Conservation (phyloP, 1,139 yeast genomes). For the Pichia sp. region DNA sequence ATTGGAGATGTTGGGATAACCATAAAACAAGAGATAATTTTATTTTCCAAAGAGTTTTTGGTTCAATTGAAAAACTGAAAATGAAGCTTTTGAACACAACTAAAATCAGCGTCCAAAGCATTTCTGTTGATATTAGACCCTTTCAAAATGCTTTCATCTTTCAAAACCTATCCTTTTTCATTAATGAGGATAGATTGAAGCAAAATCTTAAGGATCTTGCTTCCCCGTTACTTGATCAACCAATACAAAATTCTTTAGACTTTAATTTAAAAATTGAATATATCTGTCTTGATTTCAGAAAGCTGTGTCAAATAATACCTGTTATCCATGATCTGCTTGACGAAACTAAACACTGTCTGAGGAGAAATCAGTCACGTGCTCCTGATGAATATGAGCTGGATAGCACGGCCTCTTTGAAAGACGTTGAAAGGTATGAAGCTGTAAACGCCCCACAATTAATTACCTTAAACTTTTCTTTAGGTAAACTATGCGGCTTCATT, state of each 20-base stretch:
- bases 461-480: conserved; percentile 14
- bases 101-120: conserved; percentile 6
- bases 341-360: conserved; percentile 1
- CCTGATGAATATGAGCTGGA: conserved; percentile 6
- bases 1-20: conserved; percentile 94
- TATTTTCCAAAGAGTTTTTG: conserved; percentile 41
- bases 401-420: conserved; percentile 9
- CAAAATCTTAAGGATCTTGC: conserved; percentile 13
- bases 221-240: conserved; percentile 8
- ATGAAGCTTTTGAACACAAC: conserved; percentile 2
- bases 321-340: background rate
- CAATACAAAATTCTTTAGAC: conserved; percentile 16
- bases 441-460: conserved; percentile 11
- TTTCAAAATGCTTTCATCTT: conserved; percentile 16
- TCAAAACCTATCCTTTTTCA: conserved; percentile 10
- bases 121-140: conserved; percentile 14
- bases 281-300: conserved; percentile 11
- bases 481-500: conserved; percentile 14
- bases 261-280: conserved; percentile 14
- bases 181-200: conserved; percentile 9
- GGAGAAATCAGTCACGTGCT: background rate
- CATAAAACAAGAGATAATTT: conserved; percentile 47
- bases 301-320: conserved; percentile 6
- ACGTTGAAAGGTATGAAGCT: conserved; percentile 7
- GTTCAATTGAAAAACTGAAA: conserved; percentile 1